phyloP scores from a whole-genome alignment of 2,329 filamentous ascomycete genomes.

The Cladosporium sp. region DNA sequence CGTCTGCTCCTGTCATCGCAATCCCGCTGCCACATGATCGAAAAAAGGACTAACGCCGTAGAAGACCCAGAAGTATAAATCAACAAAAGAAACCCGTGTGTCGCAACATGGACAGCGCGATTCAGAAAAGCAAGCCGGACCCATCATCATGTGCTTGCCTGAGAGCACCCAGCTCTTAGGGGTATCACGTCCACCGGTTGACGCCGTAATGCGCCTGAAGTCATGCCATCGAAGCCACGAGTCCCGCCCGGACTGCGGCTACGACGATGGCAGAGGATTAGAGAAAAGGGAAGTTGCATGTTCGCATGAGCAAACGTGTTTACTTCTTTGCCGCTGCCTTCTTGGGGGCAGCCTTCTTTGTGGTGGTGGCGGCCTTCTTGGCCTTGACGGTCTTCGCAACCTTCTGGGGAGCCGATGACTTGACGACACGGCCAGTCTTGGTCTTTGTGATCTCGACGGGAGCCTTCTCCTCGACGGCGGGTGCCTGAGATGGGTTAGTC shows the following conservation, averaged over 20 bases:
- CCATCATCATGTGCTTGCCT: constrained; percentile 14
- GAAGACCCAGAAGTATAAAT: constrained; percentile 3
- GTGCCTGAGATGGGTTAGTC: constrained; percentile 51
- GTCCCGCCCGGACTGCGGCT: background rate
- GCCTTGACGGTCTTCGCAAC: constrained; percentile 26
- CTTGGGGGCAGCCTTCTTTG: constrained; percentile 24
- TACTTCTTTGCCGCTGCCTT: constrained; percentile 24
- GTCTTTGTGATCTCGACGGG: constrained; percentile 72
- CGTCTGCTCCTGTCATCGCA: constrained; percentile 22
- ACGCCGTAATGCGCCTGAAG: constrained; percentile 18
- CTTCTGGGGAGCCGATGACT: constrained; percentile 58
- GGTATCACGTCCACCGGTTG: constrained; percentile 18
- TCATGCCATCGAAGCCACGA: constrained; percentile 3
- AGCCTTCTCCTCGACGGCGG: constrained; percentile 69
- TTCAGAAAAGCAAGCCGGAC: constrained; percentile 6
- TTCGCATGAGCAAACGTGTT: background rate
- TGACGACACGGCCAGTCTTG: constrained; percentile 82
- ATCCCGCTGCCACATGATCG: constrained; percentile 19
- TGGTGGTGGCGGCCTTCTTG: constrained; percentile 20
- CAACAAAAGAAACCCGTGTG: constrained; percentile 9
- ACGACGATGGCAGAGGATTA: constrained; percentile 5
- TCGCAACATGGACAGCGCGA: constrained; percentile 19
- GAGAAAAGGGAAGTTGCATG: constrained; percentile 7
- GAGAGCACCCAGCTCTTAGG: constrained; percentile 17
- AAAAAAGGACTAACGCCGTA: constrained; percentile 12